Conservation (phyloP, 2,329 filamentous ascomycete species). For the Neospermospora avenae region DNA sequence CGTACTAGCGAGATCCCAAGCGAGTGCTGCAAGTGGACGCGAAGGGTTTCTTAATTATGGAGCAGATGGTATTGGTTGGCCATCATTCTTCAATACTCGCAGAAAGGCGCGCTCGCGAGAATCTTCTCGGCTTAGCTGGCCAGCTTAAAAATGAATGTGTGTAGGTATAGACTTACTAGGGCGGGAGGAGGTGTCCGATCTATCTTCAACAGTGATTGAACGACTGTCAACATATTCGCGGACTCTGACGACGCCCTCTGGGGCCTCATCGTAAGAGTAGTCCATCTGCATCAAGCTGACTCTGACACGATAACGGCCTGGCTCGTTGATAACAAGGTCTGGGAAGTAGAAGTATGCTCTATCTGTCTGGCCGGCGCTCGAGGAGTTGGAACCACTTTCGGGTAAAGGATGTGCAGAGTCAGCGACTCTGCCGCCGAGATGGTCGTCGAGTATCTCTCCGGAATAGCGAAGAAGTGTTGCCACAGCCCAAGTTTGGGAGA, state of each 20-base stretch:
- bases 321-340: constrained; percentile 29
- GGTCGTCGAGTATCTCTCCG: constrained; percentile 28
- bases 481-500: constrained; percentile 30
- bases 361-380: constrained; percentile 17
- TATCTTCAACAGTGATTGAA: constrained; percentile 28
- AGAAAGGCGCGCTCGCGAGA: constrained; percentile 29
- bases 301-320: constrained; percentile 31
- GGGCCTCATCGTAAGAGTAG: constrained; percentile 23
- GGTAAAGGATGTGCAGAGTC: constrained; percentile 33
- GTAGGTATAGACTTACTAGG: constrained; percentile 25
- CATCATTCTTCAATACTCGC: constrained; percentile 29
- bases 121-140: constrained; percentile 27
- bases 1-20: not conserved
- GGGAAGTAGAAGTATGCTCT: constrained; percentile 34
- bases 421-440: constrained; percentile 27
- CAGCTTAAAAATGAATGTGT: not conserved
- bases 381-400: constrained; percentile 12
- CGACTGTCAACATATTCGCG: constrained; percentile 30
- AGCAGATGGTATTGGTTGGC: constrained; percentile 25
- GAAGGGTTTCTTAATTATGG: not conserved
- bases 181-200: constrained; percentile 17
- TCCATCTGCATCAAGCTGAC: constrained; percentile 33
- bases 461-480: constrained; percentile 30
- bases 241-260: constrained; percentile 24
- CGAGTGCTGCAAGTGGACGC: not conserved